Percentiles rank a stretch among this genome's conserved stretches.
Evolutionary conservation across 2,329 filamentous ascomycete genomes (phyloP).

Genomic region (Bimuria novae-zelandiae): DNA sequence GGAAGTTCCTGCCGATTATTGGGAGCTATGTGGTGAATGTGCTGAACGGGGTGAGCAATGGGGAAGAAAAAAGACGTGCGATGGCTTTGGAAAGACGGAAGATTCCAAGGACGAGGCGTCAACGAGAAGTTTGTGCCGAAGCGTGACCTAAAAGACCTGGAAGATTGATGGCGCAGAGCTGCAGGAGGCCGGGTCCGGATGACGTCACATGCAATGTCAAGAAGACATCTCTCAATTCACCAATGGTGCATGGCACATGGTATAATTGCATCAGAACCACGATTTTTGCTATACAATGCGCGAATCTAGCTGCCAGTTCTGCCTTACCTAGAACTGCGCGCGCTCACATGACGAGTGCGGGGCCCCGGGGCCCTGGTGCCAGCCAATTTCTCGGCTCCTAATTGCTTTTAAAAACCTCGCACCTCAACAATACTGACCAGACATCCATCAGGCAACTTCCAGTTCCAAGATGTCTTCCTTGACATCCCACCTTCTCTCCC

Average conservation of each 20-base stretch:
- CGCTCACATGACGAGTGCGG: no score
- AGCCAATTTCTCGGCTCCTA: no score
- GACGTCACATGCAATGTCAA: no score
- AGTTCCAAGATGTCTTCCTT: slow-evolving; percentile 18
- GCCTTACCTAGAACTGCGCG: no score
- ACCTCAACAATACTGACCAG: background rate
- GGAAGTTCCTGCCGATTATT: slow-evolving; percentile 68
- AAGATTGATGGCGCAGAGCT: background rate
- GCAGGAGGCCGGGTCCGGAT: no score
- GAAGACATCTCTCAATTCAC: no score
- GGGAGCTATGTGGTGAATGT: slow-evolving; percentile 62
- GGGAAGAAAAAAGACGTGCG: slow-evolving; percentile 40
- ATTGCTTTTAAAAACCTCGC: background rate
- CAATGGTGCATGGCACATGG: no score
- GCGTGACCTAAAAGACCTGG: background rate
- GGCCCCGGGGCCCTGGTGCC: no score
- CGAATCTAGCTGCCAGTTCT: no score
- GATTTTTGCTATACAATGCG: no score
- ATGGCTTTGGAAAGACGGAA: slow-evolving; percentile 43
- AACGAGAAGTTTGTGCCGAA: slow-evolving; percentile 5
- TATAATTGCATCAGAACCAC: no score
- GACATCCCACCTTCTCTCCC: slow-evolving; percentile 37
- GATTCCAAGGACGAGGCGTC: slow-evolving; percentile 16
- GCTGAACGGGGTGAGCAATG: slow-evolving; percentile 41
- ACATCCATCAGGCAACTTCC: background rate